phyloP scores from a whole-genome alignment of 2,329 filamentous ascomycete species.

The Erysiphe neolycopersici region DNA sequence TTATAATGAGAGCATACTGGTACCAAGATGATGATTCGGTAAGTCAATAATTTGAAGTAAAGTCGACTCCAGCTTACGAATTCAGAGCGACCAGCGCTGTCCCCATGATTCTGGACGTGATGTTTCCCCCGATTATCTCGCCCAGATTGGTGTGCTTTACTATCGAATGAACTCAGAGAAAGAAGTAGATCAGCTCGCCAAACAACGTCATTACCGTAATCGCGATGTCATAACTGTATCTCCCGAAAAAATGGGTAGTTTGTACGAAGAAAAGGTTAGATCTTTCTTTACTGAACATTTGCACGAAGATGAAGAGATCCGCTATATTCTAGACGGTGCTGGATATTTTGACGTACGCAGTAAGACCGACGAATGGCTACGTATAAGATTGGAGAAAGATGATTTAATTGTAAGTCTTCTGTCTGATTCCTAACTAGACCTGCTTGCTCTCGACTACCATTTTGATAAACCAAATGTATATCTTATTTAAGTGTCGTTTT shows the following conservation, averaged over 20 bases:
- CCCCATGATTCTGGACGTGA: constrained; percentile 61
- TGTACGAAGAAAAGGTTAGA: constrained; percentile 85
- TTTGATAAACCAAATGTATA: too few relatives aligned
- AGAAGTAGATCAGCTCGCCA: constrained; percentile 48
- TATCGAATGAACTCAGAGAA: constrained; percentile 35
- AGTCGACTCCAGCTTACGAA: constrained; percentile 3
- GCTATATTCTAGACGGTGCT: constrained; percentile 67
- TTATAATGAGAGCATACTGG: constrained; percentile 40
- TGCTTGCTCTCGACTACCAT: neutral
- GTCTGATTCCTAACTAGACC: neutral
- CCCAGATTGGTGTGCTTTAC: constrained; percentile 57
- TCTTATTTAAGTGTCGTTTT: too few relatives aligned
- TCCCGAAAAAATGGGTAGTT: constrained; percentile 55
- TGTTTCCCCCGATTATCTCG: constrained; percentile 38
- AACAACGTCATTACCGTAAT: constrained; percentile 65
- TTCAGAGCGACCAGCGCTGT: constrained; percentile 73
- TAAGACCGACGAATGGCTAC: constrained; percentile 64
- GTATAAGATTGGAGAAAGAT: constrained; percentile 57
- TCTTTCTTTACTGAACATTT: constrained; percentile 86
- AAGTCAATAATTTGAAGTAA: constrained; percentile 9
- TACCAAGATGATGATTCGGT: constrained; percentile 35
- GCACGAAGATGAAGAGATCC: constrained; percentile 95
- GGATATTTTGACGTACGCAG: constrained; percentile 87
- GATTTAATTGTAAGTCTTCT: constrained; percentile 38
- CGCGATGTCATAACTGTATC: constrained; percentile 82